Evolutionary conservation across 805 yeast genomes (phyloP).

Genomic region (Nakazawaea holstii): DNA sequence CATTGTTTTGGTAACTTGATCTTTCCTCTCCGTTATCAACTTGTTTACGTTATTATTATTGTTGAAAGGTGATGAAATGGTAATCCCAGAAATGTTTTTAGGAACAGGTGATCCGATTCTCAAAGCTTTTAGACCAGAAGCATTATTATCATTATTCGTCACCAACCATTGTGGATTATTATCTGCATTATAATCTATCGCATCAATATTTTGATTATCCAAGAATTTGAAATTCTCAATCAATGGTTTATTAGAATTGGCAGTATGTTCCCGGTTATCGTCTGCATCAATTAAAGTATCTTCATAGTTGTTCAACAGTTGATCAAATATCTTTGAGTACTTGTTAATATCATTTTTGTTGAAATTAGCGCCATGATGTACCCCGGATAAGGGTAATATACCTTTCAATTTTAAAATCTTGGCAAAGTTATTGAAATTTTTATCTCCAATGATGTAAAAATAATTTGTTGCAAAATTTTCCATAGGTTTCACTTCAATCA

Average conservation of each 20-base stretch:
- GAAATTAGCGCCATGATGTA: conserved; percentile 18
- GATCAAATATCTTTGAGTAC: conserved; percentile 33
- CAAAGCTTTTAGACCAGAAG: background rate
- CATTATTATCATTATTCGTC: background rate
- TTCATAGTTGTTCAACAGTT: conserved; percentile 30
- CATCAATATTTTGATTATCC: conserved; percentile 6
- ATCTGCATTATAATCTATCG: conserved; percentile 22
- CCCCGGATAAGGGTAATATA: conserved; percentile 27
- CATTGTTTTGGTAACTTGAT: conserved; percentile 35
- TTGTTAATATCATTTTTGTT: conserved; percentile 29
- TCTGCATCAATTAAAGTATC: conserved; percentile 15
- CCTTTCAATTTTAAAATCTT: conserved; percentile 66
- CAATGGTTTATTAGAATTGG: conserved; percentile 24
- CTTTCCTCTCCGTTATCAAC: conserved; percentile 31
- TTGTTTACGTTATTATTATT: conserved; percentile 7
- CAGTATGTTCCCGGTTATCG: conserved; percentile 12
- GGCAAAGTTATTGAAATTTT: conserved; percentile 52
- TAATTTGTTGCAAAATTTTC: conserved; percentile 59
- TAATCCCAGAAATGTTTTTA: conserved; percentile 28
- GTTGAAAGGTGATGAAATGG: conserved; percentile 12
- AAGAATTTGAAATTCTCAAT: conserved; percentile 26
- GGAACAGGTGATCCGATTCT: conserved; percentile 8
- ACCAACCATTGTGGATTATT: conserved; percentile 8
- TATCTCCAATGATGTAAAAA: conserved; percentile 62
- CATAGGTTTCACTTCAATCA: conserved; percentile 63